These are phyloP conservation scores for Pluteus cervinus DNA, from an alignment of 768 basidiomycete genomes.

Conservation along the genomic window DNA sequence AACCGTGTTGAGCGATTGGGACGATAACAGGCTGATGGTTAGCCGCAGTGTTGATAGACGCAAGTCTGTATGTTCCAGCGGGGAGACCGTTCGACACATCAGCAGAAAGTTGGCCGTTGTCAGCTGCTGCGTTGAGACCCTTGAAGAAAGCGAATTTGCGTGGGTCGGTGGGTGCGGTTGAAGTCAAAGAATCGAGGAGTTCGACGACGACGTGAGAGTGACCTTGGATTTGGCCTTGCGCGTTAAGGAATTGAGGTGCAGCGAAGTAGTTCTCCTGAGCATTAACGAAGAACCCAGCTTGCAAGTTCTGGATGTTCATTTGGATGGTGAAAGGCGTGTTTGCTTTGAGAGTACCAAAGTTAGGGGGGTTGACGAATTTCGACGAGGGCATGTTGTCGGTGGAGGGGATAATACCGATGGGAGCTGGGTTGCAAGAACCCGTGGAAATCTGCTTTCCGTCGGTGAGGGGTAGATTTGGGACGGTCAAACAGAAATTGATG, in stretches of 20 bases:
- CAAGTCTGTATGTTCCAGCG: slow-evolving; percentile 50
- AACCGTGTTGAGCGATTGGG: slow-evolving; percentile 44
- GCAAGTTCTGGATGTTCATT: slow-evolving; percentile 29
- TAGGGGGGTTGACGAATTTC: slow-evolving; percentile 39
- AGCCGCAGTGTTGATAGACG: slow-evolving; percentile 43
- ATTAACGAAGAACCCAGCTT: slow-evolving; percentile 46
- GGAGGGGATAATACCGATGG: slow-evolving; percentile 43
- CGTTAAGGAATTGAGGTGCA: slow-evolving; percentile 45
- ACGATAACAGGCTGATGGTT: slow-evolving; percentile 48
- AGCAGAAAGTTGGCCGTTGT: slow-evolving; percentile 44
- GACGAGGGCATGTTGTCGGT: slow-evolving; percentile 37
- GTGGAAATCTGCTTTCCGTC: slow-evolving; percentile 40
- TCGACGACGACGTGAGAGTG: slow-evolving; percentile 57
- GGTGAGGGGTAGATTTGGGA: slow-evolving; percentile 40
- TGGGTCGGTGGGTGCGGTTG: slow-evolving; percentile 41
- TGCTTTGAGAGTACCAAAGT: slow-evolving; percentile 32
- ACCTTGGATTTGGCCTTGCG: slow-evolving; percentile 36
- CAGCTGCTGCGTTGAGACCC: slow-evolving; percentile 43
- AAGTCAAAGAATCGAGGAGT: slow-evolving; percentile 31
- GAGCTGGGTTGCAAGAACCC: slow-evolving; percentile 49
- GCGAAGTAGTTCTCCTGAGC: slow-evolving; percentile 42
- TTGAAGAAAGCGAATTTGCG: slow-evolving; percentile 60
- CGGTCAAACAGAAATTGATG: slow-evolving; percentile 48
- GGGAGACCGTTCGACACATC: slow-evolving; percentile 44
- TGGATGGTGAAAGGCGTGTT: slow-evolving; percentile 38